Percentiles rank a stretch among this genome's conserved stretches.
Conservation (phyloP, 1,284 basidiomycete genomes). For the Leccinum griseonigrum region DNA sequence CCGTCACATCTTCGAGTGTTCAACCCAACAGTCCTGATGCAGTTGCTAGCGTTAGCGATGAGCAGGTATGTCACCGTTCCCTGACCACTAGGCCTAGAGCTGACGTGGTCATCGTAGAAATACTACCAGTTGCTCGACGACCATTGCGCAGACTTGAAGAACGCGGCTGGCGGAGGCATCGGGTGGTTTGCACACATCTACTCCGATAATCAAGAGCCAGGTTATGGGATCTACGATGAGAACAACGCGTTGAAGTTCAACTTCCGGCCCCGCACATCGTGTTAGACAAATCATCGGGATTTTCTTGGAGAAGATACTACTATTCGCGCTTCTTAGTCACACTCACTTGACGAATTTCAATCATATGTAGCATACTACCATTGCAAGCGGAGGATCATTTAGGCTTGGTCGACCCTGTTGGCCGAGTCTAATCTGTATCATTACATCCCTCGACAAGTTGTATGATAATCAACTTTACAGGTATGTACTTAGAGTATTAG, state of each 20-base stretch:
- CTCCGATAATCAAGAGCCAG: constrained; percentile 61
- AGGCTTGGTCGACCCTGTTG: background rate
- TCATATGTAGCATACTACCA: constrained; percentile 2
- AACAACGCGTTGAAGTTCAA: constrained; percentile 52
- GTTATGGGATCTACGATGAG: constrained; percentile 60
- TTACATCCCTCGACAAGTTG: background rate
- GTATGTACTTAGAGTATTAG: background rate
- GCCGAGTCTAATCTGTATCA: constrained; percentile 3
- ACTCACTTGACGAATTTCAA: background rate
- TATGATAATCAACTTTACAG: background rate
- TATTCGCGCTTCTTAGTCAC: background rate
- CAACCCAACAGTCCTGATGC: constrained; percentile 54
- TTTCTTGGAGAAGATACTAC: background rate
- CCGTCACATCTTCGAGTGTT: constrained; percentile 53
- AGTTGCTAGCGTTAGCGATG: constrained; percentile 55
- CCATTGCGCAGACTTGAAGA: constrained; percentile 61
- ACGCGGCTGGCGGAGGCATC: constrained; percentile 55
- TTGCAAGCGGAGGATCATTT: background rate
- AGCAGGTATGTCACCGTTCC: constrained; percentile 40
- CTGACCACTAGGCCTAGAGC: constrained; percentile 6
- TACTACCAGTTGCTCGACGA: constrained; percentile 67
- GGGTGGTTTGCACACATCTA: constrained; percentile 83
- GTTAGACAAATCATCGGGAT: constrained; percentile 27
- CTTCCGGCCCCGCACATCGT: constrained; percentile 49
- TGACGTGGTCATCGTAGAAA: constrained; percentile 17